Base-by-base conservation (phyloP, 495 filamentous ascomycete genomes). In the Aspergillus baeticus region DNA sequence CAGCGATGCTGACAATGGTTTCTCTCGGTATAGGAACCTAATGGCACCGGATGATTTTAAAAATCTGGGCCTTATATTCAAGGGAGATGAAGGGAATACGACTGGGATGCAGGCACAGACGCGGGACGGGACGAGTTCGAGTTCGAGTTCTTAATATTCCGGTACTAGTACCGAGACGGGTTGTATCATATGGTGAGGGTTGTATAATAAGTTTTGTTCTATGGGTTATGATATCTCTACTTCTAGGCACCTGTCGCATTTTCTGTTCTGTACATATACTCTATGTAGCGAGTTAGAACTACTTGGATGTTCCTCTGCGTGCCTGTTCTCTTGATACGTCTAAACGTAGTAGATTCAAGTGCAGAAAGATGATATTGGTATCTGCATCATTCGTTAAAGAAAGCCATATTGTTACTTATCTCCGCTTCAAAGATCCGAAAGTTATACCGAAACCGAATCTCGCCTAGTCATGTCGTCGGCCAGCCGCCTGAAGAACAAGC, bases 41-140 rank as follows among this genome's bases (percentile, higher is more conserved):
- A 98, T 98, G 94, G 91, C 91, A 17, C 89, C 83, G 49, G 94
- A 98, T 64, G 86, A 93, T 51, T 90, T 97, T 65, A 88, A 88
- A 72, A 98, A 98, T 60, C 77, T 98, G 21, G 94, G 94, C 1
- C 92, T 95, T 55, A 73, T 75, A 11, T 89, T 90, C 26, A 72
- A 80, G 39, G 67, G 78, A 8, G 63, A 69, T 10, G 57, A 63
- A 18, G 56, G 39, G 51, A 37, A 15, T 39, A 8, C 6, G 63
- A 53, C 49, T 17, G 4, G 55, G 3, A 23, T 2, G 13, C 46
- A 48, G 31, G 5, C 20, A 18, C 17, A 39, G 14, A 39, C 20
- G 35, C 48, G 36, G 31, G 21, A 31, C 13, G 29, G 44, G 23
- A 34, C 26, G 26, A 35, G 44, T 35, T 1, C 41, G 41, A 23